Evolutionary conservation across 2,329 filamentous ascomycete genomes (phyloP).

Genomic region (Mycocentrospora acerina): DNA sequence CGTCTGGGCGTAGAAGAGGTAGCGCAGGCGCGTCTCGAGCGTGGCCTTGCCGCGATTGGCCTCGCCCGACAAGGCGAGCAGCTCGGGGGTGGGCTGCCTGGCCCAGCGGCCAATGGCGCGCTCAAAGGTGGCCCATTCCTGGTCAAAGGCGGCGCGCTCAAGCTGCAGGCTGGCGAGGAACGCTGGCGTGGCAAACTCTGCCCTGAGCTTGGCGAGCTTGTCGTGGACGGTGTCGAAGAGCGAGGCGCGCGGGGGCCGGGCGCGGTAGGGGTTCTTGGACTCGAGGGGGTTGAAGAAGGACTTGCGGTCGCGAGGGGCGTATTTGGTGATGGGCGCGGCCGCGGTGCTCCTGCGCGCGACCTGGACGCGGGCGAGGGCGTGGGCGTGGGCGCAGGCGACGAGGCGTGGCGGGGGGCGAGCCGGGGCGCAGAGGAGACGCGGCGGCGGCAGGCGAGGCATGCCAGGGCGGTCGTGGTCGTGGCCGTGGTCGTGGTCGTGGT

Average conservation of each 20-base stretch:
- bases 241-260: background rate
- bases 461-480: constrained; percentile 5
- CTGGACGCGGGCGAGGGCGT: constrained; percentile 26
- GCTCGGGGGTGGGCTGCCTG: constrained; percentile 20
- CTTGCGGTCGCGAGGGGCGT: background rate
- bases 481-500: background rate
- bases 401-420: constrained; percentile 32
- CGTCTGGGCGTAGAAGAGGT: constrained; percentile 61
- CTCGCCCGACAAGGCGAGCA: constrained; percentile 13
- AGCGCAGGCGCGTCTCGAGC: constrained; percentile 61
- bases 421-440: constrained; percentile 47
- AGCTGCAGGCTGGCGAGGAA: constrained; percentile 32
- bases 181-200: constrained; percentile 16
- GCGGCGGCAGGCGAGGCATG: constrained; percentile 31
- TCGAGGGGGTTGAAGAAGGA: constrained; percentile 1
- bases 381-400: constrained; percentile 26
- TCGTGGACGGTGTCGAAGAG: constrained; percentile 9
- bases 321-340: background rate
- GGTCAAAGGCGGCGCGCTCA: constrained; percentile 21
- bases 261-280: background rate
- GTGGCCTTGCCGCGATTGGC: constrained; percentile 13
- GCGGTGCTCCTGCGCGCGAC: constrained; percentile 14
- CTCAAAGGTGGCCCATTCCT: constrained; percentile 30
- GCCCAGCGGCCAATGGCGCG: constrained; percentile 21
- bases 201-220: constrained; percentile 14